A percentile compares a stretch with the other conserved stretches of the same genome.
These are phyloP conservation scores for Rhodomyrtus psidioides DNA, from an alignment of 441 rosid genomes.

Conservation along the genomic window DNA sequence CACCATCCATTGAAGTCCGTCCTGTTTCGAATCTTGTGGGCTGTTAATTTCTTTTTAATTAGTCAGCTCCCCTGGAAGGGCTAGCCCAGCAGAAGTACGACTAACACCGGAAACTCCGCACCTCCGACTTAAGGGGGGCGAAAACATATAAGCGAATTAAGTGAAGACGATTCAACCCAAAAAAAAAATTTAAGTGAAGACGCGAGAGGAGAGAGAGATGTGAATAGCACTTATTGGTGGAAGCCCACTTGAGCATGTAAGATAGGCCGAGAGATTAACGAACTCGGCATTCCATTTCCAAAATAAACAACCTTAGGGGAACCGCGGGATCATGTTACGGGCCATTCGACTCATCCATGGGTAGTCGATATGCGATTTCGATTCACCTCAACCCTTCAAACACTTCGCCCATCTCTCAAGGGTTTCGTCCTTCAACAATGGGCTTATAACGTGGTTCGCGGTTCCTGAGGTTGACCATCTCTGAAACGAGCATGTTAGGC, in stretches of 20 bases:
- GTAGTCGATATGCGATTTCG: rapidly evolving
- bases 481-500: neutral
- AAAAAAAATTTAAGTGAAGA: neutral
- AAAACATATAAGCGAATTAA: too few relatives aligned
- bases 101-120: too few relatives aligned
- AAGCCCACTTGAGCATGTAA: neutral
- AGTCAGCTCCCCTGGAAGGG: too few relatives aligned
- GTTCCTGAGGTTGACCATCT: neutral
- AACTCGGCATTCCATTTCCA: neutral
- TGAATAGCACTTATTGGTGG: neutral
- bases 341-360: neutral
- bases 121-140: too few relatives aligned
- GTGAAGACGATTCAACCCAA: neutral
- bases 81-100: too few relatives aligned
- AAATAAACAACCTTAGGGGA: neutral
- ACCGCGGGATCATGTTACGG: neutral
- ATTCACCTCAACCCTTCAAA: neutral
- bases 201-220: neutral
- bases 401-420: neutral
- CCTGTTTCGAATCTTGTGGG: neutral
- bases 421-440: neutral
- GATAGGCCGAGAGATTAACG: neutral
- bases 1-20: neutral
- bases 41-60: too few relatives aligned
- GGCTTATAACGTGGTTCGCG: neutral